These are phyloP conservation scores for Chrysoporthe deuterocubensis DNA, from an alignment of 2,329 filamentous ascomycete genomes.

Conservation along the genomic window DNA sequence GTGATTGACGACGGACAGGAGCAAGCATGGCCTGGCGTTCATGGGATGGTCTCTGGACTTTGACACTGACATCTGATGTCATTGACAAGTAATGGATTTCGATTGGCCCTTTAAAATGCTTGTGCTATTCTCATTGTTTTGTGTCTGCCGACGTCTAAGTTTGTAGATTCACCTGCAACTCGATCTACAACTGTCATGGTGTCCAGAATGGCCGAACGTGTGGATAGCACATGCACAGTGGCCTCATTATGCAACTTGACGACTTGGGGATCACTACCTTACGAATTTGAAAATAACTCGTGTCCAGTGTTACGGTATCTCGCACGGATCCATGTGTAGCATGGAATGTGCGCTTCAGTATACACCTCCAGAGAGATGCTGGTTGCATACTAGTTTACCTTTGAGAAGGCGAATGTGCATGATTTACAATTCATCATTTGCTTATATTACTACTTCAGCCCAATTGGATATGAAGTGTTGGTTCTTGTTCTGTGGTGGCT, in stretches of 20 bases:
- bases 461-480: neutral
- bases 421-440: neutral
- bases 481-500: neutral
- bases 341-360: neutral
- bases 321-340: too few relatives aligned
- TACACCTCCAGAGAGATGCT: fast-evolving
- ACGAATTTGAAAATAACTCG: too few relatives aligned
- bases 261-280: too few relatives aligned
- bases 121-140: neutral
- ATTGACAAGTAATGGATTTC: neutral
- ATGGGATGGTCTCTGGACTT: neutral
- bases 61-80: neutral
- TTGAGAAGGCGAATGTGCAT: neutral
- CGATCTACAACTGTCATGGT: too few relatives aligned
- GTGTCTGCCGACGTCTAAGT: neutral
- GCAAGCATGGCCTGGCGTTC: constrained; percentile 17
- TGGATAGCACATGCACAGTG: too few relatives aligned
- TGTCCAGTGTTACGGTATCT: too few relatives aligned
- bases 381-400: neutral
- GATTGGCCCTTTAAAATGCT: neutral
- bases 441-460: neutral
- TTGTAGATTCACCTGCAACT: neutral
- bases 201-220: neutral
- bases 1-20: neutral
- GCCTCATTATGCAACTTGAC: too few relatives aligned